These are phyloP conservation scores for Talaromyces trachyspermus DNA, from an alignment of 495 filamentous ascomycete genomes.

Conservation along the genomic window DNA sequence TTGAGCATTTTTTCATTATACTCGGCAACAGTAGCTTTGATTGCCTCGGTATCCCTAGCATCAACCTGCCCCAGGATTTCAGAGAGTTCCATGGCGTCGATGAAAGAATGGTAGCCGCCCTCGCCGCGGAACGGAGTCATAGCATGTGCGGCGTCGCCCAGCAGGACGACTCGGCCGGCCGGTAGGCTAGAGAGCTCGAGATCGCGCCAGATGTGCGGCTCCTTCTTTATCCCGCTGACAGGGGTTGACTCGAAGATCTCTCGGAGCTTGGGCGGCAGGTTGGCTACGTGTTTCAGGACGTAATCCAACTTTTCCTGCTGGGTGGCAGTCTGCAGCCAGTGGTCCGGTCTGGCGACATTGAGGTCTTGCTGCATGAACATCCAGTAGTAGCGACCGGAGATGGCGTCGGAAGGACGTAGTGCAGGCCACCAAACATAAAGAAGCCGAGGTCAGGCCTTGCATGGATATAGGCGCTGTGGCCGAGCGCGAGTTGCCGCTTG, in stretches of 20 bases:
- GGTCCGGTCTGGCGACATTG: neutral
- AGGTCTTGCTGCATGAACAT: neutral
- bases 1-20: too few relatives aligned
- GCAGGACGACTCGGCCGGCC: slow-evolving; percentile 30
- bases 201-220: neutral
- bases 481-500: neutral
- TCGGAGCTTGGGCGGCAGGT: neutral
- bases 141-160: slow-evolving; percentile 37
- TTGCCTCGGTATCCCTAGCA: too few relatives aligned
- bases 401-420: neutral
- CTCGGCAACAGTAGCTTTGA: too few relatives aligned
- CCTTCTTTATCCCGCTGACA: slow-evolving; percentile 26
- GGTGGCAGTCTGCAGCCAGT: neutral
- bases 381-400: neutral
- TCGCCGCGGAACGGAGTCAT: too few relatives aligned
- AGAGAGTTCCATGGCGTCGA: too few relatives aligned
- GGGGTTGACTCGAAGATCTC: slow-evolving; percentile 6
- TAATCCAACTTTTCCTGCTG: neutral
- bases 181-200: neutral
- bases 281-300: neutral
- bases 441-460: neutral
- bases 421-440: neutral
- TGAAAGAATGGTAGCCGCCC: too few relatives aligned
- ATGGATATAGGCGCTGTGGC: neutral
- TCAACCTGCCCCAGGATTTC: too few relatives aligned